Base-by-base conservation (phyloP, 2,329 filamentous ascomycete genomes). In the Aureobasidium melanogenum region DNA sequence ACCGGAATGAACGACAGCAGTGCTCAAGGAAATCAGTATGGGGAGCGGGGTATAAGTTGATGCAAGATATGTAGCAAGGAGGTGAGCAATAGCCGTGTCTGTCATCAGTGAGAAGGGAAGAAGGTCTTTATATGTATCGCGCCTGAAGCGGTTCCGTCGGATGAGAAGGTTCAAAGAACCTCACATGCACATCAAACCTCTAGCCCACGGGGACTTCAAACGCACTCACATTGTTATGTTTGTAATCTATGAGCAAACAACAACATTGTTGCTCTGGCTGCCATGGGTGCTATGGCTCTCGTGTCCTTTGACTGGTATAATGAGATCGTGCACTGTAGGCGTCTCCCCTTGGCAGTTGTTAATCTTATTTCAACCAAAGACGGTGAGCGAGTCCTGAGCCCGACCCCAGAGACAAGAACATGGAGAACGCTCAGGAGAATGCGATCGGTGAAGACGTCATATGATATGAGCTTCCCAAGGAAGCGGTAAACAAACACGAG, bases 301-400 rank as follows among this genome's bases (percentile, higher is more conserved):
- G 54, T 58, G 41, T 58, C 43, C 15, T 44, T 54, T 41, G 36
- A 41, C 51, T 54, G 51, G 28, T 41, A 56, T 56, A 38, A 58
- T 39, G 43, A 58, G 41, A 58, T 56, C 26, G 52, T 56, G 38
- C 38, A 28, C 54, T 38, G 54, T 50, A 50, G 44, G 34, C 56
- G 22, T 46, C 56, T 59, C 17, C 32, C 43, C 56, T 59, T 59
- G 44, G 56, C 44, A 14, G 22, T 14, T 48, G 22, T 19, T 50
- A 50, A 59, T 59, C 32, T 57, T 38, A 57, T 28, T 47, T 57
- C 52, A 57, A 47, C 54, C 54, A 57, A 57, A 47, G 41, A 57
- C 54, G 54, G 54, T 57, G 54, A 57, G 41, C 28, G 30, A 47
- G 54, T 57, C 41, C 54, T 47, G 30, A 19, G 12, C 32, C 19